These are phyloP conservation scores for Sporothrix euskadiensis DNA, from an alignment of 2,329 filamentous ascomycete species.

Conservation along the genomic window DNA sequence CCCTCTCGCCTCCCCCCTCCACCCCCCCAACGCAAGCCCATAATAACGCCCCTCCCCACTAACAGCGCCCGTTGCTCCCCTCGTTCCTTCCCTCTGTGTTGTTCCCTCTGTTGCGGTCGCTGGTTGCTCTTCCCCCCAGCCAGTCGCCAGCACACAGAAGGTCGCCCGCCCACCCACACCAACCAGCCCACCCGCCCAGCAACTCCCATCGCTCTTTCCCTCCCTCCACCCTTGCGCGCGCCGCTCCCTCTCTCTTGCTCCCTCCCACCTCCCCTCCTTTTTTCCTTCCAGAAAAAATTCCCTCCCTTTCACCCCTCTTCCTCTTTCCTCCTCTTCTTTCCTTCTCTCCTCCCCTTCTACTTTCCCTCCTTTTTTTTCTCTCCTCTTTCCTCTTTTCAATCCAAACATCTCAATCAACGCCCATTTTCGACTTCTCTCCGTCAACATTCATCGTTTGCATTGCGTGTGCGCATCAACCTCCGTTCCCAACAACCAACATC, in stretches of 20 bases:
- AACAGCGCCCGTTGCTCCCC: constrained; percentile 31
- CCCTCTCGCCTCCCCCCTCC: constrained; percentile 10
- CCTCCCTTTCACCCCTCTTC: constrained; percentile 35
- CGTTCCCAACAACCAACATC: neutral
- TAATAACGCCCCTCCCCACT: neutral
- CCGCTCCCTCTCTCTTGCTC: constrained; percentile 30
- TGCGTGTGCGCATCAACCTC: constrained; percentile 7
- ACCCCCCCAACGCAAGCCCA: neutral
- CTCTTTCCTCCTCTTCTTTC: constrained; percentile 34
- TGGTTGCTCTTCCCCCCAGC: constrained; percentile 35
- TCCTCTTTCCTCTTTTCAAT: constrained; percentile 29
- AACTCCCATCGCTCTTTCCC: constrained; percentile 27
- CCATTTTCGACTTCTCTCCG: constrained; percentile 4
- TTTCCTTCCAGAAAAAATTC: constrained; percentile 33
- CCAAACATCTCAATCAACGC: constrained; percentile 34
- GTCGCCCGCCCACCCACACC: constrained; percentile 20
- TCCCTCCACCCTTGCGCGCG: constrained; percentile 28
- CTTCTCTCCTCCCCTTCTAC: constrained; percentile 29
- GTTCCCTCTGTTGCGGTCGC: constrained; percentile 34
- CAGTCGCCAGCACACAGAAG: constrained; percentile 3
- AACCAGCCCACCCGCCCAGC: constrained; percentile 26
- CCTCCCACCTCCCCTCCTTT: constrained; percentile 32
- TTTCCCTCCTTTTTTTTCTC: constrained; percentile 12
- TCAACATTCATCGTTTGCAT: neutral
- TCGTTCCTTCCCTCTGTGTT: constrained; percentile 30